Conservation (phyloP, 495 filamentous ascomycete species). For the Penicillium egyptiacum region DNA sequence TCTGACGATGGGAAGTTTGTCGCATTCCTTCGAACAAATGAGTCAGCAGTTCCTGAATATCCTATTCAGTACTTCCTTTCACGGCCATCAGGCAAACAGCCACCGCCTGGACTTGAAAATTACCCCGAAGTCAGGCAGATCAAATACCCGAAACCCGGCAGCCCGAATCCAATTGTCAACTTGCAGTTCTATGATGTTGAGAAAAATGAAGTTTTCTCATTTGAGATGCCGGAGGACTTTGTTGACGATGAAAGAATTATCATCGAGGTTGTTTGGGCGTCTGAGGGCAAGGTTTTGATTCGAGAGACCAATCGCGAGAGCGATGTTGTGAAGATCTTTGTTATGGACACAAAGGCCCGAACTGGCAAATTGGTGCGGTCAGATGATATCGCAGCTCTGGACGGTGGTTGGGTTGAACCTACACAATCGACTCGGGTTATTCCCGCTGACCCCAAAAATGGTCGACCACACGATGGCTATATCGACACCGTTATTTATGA, state of each 20-base stretch:
- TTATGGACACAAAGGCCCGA: constrained; percentile 75
- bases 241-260: constrained; percentile 80
- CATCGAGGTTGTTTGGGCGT: constrained; percentile 91
- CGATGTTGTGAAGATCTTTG: constrained; percentile 79
- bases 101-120: constrained; percentile 71
- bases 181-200: constrained; percentile 85
- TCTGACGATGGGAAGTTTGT: constrained; percentile 82
- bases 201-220: constrained; percentile 74
- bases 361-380: constrained; percentile 78
- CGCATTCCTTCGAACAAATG: constrained; percentile 90
- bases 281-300: constrained; percentile 71
- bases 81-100: constrained; percentile 74
- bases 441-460: constrained; percentile 76
- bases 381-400: constrained; percentile 73
- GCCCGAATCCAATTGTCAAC: constrained; percentile 86
- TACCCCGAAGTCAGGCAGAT: constrained; percentile 90
- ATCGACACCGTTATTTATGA: constrained; percentile 88
- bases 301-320: constrained; percentile 94
- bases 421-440: constrained; percentile 83
- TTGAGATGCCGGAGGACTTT: constrained; percentile 77
- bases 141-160: constrained; percentile 96
- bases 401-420: constrained; percentile 97
- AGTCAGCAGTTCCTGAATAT: constrained; percentile 87
- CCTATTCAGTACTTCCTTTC: constrained; percentile 93
- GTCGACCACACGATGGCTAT: constrained; percentile 81